Conservation (phyloP, 106 monocot genomes). For the Hemerocallis citrina region DNA sequence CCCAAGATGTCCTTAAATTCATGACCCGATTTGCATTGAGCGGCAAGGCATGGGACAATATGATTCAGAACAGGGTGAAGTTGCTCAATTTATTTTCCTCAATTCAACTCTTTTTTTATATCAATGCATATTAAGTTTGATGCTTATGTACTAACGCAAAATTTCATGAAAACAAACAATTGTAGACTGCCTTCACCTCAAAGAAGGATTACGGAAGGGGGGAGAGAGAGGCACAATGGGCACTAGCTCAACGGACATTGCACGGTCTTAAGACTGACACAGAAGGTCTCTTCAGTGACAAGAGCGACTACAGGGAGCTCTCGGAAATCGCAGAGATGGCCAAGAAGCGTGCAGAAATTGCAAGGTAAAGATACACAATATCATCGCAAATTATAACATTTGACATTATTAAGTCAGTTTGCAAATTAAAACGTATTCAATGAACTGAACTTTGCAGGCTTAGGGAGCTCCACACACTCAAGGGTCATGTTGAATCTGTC, state of each 20-base stretch:
- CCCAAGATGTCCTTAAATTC: constrained; percentile 35
- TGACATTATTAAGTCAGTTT: too few species aligned
- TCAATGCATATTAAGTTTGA: too few species aligned
- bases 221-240: constrained; percentile 67
- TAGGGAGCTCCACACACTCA: constrained; percentile 2
- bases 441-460: too few species aligned
- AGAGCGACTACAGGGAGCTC: constrained; percentile 40
- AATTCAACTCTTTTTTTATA: too few species aligned
- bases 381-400: too few species aligned
- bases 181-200: constrained; percentile 44
- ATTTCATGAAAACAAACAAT: too few species aligned
- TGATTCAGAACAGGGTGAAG: constrained; percentile 44
- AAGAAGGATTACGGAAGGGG: constrained; percentile 59
- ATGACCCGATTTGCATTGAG: constrained; percentile 27
- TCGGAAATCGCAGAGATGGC: constrained; percentile 23
- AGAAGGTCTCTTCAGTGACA: constrained; percentile 33
- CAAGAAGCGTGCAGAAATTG: constrained; percentile 27
- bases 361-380: too few species aligned
- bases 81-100: too few species aligned
- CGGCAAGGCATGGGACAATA: constrained; percentile 38
- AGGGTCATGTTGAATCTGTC: constrained; percentile 1
- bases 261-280: constrained; percentile 39
- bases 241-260: constrained; percentile 40
- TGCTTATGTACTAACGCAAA: too few species aligned
- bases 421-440: too few species aligned